Percentiles rank a stretch among this genome's conserved stretches.
Conservation (phyloP, 139 green algal genomes). For the Chlamydomonas urium region DNA sequence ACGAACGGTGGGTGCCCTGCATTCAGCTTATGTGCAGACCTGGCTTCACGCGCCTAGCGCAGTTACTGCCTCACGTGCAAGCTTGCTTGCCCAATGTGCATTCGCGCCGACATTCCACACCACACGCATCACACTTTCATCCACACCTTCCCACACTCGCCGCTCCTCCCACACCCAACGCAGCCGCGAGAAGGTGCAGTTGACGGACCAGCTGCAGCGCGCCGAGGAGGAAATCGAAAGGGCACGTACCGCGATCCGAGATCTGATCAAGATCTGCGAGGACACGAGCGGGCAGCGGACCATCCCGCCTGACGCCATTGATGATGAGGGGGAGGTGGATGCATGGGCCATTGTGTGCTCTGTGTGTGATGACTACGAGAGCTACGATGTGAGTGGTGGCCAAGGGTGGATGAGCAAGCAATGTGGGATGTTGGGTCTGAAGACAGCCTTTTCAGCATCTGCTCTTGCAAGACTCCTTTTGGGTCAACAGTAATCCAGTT, state of each 20-base stretch:
- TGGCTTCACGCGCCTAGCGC: background rate
- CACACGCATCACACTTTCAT: background rate
- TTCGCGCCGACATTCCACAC: background rate
- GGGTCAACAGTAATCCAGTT: background rate
- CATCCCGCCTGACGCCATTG: background rate
- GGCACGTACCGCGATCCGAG: background rate
- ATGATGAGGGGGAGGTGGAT: slow-evolving; percentile 14
- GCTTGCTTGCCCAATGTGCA: background rate
- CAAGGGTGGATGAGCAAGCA: background rate
- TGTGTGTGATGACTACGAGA: background rate
- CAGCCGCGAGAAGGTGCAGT: slow-evolving; percentile 9
- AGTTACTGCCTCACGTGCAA: background rate
- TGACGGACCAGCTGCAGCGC: slow-evolving; percentile 2
- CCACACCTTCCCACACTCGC: background rate
- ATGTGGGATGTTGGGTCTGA: too few species aligned
- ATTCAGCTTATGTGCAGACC: background rate
- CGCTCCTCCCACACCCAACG: background rate
- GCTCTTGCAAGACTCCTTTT: background rate
- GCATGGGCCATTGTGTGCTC: slow-evolving; percentile 9
- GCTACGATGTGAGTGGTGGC: slow-evolving; percentile 2
- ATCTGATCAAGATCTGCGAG: background rate
- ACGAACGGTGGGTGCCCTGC: background rate
- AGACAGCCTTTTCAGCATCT: background rate
- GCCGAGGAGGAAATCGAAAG: background rate
- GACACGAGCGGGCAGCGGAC: background rate